Base-by-base conservation (phyloP, 441 rosid species). In the Kokia cookei region DNA sequence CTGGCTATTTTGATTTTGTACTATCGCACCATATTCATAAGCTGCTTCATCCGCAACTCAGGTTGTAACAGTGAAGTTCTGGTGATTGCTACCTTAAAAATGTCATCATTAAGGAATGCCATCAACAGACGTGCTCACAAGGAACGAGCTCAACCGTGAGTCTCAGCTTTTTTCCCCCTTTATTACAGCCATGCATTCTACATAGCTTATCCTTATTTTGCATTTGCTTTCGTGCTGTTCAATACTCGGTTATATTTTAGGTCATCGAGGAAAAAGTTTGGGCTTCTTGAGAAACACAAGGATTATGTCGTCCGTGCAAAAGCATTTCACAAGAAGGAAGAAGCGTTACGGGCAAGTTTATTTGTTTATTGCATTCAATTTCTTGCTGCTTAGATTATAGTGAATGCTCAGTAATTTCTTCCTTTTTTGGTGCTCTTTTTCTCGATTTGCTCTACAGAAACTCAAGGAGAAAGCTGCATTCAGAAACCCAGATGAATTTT, bases 141-240 rank as follows among this genome's bases (percentile, higher is more conserved):
- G 87, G 97, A 94, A 82, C 88, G 97, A 29, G 78, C 97, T 70
- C 99, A 93, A 72, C 98, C 90, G 99, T 90, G 76, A 82, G 94
- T 83, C 0, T 19, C 57, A 27, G 6, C 19, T 29, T 29, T 32
- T 32, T 4, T 50, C 13, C 6, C 17, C 2, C 26, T 75, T 37
- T 7, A 14, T n/a, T 29, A 3, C 37, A 17, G 27, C 35, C n/a
- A 37, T 0, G 11, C 22, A 2, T 51, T 69, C 24, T 15, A 15
- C 4, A 35, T 40, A 42, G 63, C 48, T 35, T 40, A 51, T 69
- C 45, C 42, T 57, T 4, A 62, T 54, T 7, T 22, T 74, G 57
- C 69, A 6, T 4, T 13, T 75, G 42, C 13, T 40, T 22, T 65
- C 7, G 35, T 42, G 2, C 0, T 42, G 47, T 1, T 42, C 11